Evolutionary conservation across 148 eudicot genomes (phyloP), one percentile per base, ranked within the genome.

Genomic region (Mesembryanthemum crystallinum): DNA sequence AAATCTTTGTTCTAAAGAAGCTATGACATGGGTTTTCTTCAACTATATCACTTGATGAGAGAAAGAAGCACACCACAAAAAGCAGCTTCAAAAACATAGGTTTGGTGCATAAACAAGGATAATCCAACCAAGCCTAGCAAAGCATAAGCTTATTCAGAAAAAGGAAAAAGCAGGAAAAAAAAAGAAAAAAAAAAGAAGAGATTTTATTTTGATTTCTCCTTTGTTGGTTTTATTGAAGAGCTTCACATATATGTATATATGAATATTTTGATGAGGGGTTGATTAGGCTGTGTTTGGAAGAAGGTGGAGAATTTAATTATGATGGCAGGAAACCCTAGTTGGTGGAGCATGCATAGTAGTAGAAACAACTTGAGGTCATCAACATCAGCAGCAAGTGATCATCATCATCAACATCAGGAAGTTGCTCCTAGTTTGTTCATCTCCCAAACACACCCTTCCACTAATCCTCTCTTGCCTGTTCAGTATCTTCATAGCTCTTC

Each of bases 241-340:
- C 4, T 28, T 30, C 29, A 21, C 39, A 57, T 24, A 52, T 18
- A n/a, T 65, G 60, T 60, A 69, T 74, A 67, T 60, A 69, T 74
- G 70, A 33, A 62, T 37, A 60, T 37, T 37, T n/a, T n/a, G n/a
- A n/a, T 64, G 74, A 74, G 37, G 69, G 69, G 43, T 39, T 72
- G 60, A 58, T 71, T 1, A 18, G 39, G 39, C 71, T 54, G 62
- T 76, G 76, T 60, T 24, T 25, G 64, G 64, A 57, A 75, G 60
- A 39, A 57, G 58, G 23, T 32, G 32, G 60, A 20, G 58, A 35
- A 71, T 15, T 80, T 86, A 81, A 91, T 83, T 83, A 90, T 90
- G 92, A 88, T 89, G 83, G 83, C 78, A 73, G 89, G 87, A 88
- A 92, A 87, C 94, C 92, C 97, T 90, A 88, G 81, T 77, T 90